These are phyloP conservation scores for Ogataea nitratoaversa DNA, from an alignment of 805 yeast genomes.

Conservation along the genomic window DNA sequence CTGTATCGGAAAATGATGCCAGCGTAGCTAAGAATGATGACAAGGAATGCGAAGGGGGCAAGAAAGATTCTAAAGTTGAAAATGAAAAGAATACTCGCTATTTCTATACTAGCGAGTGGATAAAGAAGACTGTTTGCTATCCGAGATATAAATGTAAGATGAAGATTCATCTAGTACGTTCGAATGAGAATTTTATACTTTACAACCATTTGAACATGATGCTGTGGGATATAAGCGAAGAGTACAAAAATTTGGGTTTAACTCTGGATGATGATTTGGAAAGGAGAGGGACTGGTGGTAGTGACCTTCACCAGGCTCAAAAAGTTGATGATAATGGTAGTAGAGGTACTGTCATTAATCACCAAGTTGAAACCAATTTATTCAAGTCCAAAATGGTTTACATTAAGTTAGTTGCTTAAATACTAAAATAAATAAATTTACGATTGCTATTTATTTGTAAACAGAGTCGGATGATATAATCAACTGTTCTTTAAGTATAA, in stretches of 20 bases:
- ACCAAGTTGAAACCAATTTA: conserved; percentile 24
- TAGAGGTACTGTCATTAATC: conserved; percentile 22
- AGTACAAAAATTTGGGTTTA: conserved; percentile 5
- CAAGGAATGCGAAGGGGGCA: no score
- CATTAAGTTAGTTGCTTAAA: conserved; percentile 5
- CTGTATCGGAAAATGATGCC: no score
- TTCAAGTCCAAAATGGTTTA: conserved; percentile 17
- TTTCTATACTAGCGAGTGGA: conserved; percentile 30
- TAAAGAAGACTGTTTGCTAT: conserved; percentile 36
- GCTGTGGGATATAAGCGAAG: conserved; percentile 27
- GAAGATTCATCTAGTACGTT: conserved; percentile 33
- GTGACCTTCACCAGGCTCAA: no score
- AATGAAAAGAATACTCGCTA: conserved; percentile 4
- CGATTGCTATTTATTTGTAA: no score
- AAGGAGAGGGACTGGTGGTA: no score
- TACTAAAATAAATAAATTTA: no score
- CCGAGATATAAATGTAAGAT: conserved; percentile 43
- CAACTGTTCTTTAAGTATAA: no score
- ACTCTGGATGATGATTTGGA: background rate
- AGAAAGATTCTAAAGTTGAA: no score
- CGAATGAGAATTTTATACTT: conserved; percentile 17
- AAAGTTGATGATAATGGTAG: conserved; percentile 1
- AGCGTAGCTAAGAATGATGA: no score
- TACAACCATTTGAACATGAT: conserved; percentile 30
- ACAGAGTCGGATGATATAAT: no score